Evolutionary conservation across 2,329 filamentous ascomycete genomes (phyloP).

Genomic region (Penicillium psychrosexuale): DNA sequence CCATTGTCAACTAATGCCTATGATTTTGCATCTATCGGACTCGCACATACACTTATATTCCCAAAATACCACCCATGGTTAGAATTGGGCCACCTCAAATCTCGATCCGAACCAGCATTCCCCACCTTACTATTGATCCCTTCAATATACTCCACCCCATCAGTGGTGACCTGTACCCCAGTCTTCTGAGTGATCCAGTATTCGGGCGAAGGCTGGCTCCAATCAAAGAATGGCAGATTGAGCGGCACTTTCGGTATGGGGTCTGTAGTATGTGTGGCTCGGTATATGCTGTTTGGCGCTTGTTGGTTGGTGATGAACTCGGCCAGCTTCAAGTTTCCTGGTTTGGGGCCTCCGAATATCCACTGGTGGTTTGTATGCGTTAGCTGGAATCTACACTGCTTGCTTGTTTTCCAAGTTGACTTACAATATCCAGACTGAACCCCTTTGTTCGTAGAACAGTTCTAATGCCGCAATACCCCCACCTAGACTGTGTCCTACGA

Average conservation of each 20-base stretch:
- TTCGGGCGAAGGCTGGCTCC: slow-evolving; percentile 4
- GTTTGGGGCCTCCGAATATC: slow-evolving; percentile 1
- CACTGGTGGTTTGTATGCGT: neutral
- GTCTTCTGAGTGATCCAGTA: neutral
- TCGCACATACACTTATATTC: neutral
- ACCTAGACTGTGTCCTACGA: neutral
- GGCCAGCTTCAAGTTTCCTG: slow-evolving; percentile 1
- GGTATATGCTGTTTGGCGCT: neutral
- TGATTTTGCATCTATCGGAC: neutral
- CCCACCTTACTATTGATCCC: neutral
- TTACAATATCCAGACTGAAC: neutral
- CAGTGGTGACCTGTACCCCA: neutral
- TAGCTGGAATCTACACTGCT: neutral
- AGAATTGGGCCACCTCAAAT: neutral
- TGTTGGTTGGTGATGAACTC: slow-evolving; percentile 3
- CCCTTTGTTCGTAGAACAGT: neutral
- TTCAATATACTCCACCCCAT: neutral
- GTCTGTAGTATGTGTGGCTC: neutral
- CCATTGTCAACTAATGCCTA: neutral
- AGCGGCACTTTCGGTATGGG: neutral
- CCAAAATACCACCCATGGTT: slow-evolving; percentile 7
- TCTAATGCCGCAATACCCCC: neutral
- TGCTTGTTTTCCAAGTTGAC: neutral
- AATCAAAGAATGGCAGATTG: neutral
- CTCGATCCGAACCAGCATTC: neutral